Evolutionary conservation across 2,329 filamentous ascomycete species (phyloP), one percentile per base, ranked within the genome.

Genomic region (Phyllosticta ampelicida): DNA sequence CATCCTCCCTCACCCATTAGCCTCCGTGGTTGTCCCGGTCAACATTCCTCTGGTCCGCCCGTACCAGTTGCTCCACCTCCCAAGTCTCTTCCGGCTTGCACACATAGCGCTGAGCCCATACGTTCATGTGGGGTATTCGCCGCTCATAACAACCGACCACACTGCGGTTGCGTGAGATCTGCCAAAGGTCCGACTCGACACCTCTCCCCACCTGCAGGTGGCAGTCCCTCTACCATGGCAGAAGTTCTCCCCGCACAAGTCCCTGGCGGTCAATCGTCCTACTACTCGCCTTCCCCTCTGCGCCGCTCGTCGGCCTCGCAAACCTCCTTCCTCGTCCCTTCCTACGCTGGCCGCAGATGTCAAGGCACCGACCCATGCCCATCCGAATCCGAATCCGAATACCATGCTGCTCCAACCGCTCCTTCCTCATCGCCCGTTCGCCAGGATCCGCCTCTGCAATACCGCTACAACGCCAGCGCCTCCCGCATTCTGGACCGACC

Each of bases 401-500:
- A 44, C 65, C 68, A 62, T 60, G 53, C 26, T 62, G n/a, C 53
- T 70, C 26, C 65, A 64, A 59, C 69, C 71, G 23, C 62, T 70
- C 56, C 51, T 49, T 59, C 51, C 16, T 54, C 52, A 20, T 55
- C 28, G 30, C 53, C 9, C 48, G 53, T 18, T 48, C 57, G 20
- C 20, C 51, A 44, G n/a, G 36, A 44, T 16, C 48, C 55, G 29
- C 51, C 50, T 20, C 44, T 58, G 13, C 21, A 29, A 29, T 53
- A 51, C 11, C 51, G 53, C 63, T 19, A 70, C 69, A n/a, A 64
- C 20, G 62, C 63, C 54, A 63, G 65, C 51, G 64, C 69, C 36
- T 72, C 71, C 26, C 67, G 68, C 54, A 78, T 66, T 10, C 49
- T 21, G 19, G 51, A 54, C 58, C 77, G 79, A 4, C 85, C 84